These are phyloP conservation scores for Alternaria alternata DNA, from an alignment of 2,329 filamentous ascomycete species.

Conservation along the genomic window DNA sequence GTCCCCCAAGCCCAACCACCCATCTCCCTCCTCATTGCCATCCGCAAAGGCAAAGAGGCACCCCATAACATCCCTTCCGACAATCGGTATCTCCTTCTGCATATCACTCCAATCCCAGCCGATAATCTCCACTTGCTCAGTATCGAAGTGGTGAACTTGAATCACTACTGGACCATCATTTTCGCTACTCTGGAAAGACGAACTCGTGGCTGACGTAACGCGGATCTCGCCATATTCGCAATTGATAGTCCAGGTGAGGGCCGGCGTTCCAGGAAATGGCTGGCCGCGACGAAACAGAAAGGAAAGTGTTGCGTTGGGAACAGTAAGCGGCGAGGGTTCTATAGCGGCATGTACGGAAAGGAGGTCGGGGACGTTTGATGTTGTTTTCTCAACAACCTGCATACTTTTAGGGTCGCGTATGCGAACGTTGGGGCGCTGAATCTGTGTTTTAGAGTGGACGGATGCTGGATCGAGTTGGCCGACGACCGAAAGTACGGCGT, in stretches of 20 bases:
- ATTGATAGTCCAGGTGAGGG: conserved; percentile 24
- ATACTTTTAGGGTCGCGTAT: neutral
- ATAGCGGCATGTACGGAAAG: conserved; percentile 50
- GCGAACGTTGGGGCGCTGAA: conserved; percentile 4
- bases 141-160: conserved; percentile 61
- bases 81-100: conserved; percentile 36
- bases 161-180: conserved; percentile 52
- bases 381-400: neutral
- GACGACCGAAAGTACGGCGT: conserved; percentile 28
- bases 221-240: conserved; percentile 29
- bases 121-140: conserved; percentile 56
- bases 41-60: conserved; percentile 36
- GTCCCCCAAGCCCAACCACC: conserved; percentile 40
- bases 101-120: conserved; percentile 54
- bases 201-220: conserved; percentile 34
- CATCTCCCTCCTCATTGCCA: conserved; percentile 25
- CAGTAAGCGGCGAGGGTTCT: neutral
- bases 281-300: conserved; percentile 24
- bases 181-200: conserved; percentile 25
- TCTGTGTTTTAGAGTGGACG: conserved; percentile 16
- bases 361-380: conserved; percentile 56
- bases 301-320: conserved; percentile 15
- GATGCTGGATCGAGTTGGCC: conserved; percentile 24
- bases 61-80: conserved; percentile 27
- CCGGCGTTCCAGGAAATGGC: conserved; percentile 23